A percentile compares a stretch with the other conserved stretches of the same genome.
Conservation (phyloP, 2,329 filamentous ascomycete species). For the Alternaria tenuissima region DNA sequence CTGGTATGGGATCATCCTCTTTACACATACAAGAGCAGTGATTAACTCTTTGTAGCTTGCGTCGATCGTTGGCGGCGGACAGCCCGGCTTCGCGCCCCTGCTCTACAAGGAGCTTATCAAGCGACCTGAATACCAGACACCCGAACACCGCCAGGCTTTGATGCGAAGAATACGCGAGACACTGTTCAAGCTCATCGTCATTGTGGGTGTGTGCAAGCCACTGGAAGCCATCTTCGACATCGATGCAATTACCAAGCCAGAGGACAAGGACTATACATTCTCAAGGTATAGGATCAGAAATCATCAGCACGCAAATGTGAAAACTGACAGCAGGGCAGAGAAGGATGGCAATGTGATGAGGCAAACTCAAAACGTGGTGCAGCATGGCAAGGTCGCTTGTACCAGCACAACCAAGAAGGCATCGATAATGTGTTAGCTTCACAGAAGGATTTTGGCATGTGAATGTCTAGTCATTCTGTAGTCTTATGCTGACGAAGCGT, state of each 20-base stretch:
- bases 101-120: conserved; percentile 66
- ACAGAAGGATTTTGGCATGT: conserved; percentile 56
- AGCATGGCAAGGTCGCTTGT: conserved; percentile 66
- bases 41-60: conserved; percentile 41
- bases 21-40: not conserved
- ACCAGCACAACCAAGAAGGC: conserved; percentile 58
- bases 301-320: not conserved
- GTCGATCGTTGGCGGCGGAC: conserved; percentile 59
- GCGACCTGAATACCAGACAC: conserved; percentile 56
- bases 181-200: conserved; percentile 64
- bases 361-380: conserved; percentile 63
- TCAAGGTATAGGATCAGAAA: conserved; percentile 52
- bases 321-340: conserved; percentile 37
- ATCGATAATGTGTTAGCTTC: conserved; percentile 53
- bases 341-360: conserved; percentile 66
- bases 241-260: conserved; percentile 58
- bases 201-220: conserved; percentile 70
- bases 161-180: conserved; percentile 65
- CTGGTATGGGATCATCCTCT: conserved; percentile 35
- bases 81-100: conserved; percentile 61
- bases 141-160: conserved; percentile 57
- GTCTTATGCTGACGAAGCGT: not conserved
- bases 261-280: conserved; percentile 65
- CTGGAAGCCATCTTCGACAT: conserved; percentile 68
- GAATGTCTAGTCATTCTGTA: not conserved